A percentile compares a stretch with the other conserved stretches of the same genome.
Conservation (phyloP, 2,329 filamentous ascomycete species). For the Fonsecaea pedrosoi region DNA sequence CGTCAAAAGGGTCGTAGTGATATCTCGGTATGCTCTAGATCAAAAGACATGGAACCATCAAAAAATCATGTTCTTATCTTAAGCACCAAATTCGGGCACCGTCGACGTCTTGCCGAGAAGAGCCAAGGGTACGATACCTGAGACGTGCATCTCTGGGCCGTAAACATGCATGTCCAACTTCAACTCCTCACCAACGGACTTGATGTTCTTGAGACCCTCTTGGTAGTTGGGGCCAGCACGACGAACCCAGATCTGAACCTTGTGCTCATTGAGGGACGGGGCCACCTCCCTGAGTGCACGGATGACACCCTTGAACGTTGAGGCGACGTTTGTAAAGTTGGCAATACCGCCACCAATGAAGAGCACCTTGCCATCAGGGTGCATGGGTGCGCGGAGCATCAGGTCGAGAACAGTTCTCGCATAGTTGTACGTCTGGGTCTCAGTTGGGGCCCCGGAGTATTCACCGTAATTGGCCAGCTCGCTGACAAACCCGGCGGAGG, state of each 20-base stretch:
- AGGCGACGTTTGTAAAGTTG: conserved; percentile 99
- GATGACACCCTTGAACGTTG: conserved; percentile 99
- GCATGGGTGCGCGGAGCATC: conserved; percentile 87
- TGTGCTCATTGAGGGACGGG: conserved; percentile 87
- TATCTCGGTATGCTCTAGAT: conserved; percentile 27
- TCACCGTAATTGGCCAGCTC: conserved; percentile 99
- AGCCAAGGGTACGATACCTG: conserved; percentile 92
- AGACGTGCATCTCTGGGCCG: conserved; percentile 84
- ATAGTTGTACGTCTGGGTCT: conserved; percentile 99
- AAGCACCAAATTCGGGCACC: conserved; percentile 64
- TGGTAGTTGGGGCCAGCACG: conserved; percentile 97
- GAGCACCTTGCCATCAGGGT: conserved; percentile 92
- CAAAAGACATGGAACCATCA: conserved; percentile 29
- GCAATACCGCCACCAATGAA: conserved; percentile 99
- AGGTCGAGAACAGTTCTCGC: conserved; percentile 95
- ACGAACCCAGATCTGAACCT: conserved; percentile 95
- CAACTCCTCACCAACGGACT: conserved; percentile 91
- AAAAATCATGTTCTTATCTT: conserved; percentile 17
- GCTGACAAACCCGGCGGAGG: conserved; percentile 90
- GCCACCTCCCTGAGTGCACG: conserved; percentile 91
- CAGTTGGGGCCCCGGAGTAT: conserved; percentile 97
- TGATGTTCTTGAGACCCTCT: conserved; percentile 99
- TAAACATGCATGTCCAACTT: conserved; percentile 93
- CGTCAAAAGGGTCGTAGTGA: conserved; percentile 26
- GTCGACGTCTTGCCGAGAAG: conserved; percentile 69